Percentiles rank a stretch among this genome's conserved stretches.
Conservation (phyloP, 306 rosid genomes). For the Cucurbita ficifolia region DNA sequence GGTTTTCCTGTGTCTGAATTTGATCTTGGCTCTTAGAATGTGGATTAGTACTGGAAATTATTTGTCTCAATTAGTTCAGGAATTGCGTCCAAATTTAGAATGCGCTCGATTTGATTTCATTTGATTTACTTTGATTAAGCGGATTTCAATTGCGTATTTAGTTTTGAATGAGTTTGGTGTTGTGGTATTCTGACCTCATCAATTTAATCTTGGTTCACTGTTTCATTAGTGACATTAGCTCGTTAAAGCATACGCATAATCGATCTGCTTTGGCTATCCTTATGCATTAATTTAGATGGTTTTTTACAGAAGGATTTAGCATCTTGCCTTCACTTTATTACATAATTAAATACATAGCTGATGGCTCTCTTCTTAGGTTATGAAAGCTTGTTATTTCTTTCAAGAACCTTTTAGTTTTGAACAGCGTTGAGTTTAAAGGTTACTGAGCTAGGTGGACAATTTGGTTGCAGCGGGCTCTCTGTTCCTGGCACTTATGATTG, state of each 20-base stretch:
- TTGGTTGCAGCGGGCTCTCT: conserved; percentile 54
- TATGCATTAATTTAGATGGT: background rate
- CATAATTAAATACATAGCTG: background rate
- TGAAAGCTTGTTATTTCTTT: background rate
- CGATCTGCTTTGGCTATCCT: background rate
- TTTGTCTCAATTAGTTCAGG: background rate
- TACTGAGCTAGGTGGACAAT: conserved; percentile 9
- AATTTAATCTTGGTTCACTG: background rate
- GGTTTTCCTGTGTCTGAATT: background rate
- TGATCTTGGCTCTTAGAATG: background rate
- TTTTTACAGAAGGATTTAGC: background rate
- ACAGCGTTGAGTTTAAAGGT: background rate
- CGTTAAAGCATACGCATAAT: background rate
- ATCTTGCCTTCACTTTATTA: background rate
- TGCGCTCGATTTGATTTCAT: background rate
- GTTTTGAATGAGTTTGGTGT: background rate
- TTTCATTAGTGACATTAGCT: conserved; percentile 3
- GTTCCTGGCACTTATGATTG: conserved; percentile 74
- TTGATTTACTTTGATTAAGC: background rate
- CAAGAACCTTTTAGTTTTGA: background rate
- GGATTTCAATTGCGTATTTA: background rate
- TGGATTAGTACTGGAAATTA: background rate
- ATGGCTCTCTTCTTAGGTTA: background rate
- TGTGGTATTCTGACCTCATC: background rate
- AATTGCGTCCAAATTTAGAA: background rate